Evolutionary conservation across 2,329 filamentous ascomycete genomes (phyloP), one percentile per base, ranked within the genome.

Genomic region (Plectosphaerella plurivora): DNA sequence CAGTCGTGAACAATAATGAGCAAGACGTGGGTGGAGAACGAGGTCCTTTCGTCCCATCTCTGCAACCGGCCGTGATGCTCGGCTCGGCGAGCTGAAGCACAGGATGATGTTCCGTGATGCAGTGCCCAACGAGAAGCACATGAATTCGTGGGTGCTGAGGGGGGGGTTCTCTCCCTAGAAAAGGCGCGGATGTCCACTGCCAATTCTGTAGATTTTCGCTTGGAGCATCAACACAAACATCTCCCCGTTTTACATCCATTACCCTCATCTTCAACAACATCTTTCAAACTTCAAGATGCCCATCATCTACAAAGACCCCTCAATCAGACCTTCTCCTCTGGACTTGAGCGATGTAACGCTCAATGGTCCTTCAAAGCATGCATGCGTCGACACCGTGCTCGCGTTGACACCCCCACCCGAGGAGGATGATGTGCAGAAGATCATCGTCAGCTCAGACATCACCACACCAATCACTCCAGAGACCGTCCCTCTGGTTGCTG

Each of bases 401-500:
- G 24, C 24, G 15, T 24, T 47, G 5, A 47, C 45, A 11, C 45
- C 45, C 28, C 45, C 45, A 35, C 45, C 45, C 8, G 45, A 47
- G 25, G 45, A 47, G 25, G 45, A 47, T 33, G 10, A 47, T 33
- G 10, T 35, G 45, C 45, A 47, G 4, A 33, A 47, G 45, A 47
- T 24, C 45, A n/a, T 33, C 28, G 3, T 33, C 45, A 18, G 10
- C 14, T 18, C 24, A 47, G 45, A 47, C 45, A 47, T 33, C 20
- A 33, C 12, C 45, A 39, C 35, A 14, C 47, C 47, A 14, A 49
- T 49, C 47, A 25, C 47, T 3, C 35, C 18, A 41, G 36, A 41
- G 10, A n/a, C 47, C 6, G 24, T 8, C 28, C 68, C 73, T 10
- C 54, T 73, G 5, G 69, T 79, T 4, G 76, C 74, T 50, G 68